Conservation (phyloP, 2,329 filamentous ascomycete species). For the Biscogniauxia mediterranea region DNA sequence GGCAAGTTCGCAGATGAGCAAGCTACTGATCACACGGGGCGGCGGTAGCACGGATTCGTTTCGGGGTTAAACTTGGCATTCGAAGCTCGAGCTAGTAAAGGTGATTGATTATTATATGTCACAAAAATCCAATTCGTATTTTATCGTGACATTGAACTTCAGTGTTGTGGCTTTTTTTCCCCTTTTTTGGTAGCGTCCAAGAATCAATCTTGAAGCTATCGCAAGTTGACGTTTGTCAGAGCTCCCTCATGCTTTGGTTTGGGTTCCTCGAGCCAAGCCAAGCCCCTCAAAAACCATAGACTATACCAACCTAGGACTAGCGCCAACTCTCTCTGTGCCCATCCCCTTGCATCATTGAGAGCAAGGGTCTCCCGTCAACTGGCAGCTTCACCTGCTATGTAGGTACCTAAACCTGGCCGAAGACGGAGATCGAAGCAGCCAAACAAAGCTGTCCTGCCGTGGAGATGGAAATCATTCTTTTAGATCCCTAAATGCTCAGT, state of each 20-base stretch:
- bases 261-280: not conserved
- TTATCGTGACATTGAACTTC: not conserved
- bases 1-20: not conserved
- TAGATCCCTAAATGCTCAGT: not conserved
- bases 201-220: not conserved
- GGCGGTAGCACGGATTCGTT: not conserved
- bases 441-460: too few relatives aligned
- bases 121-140: not conserved
- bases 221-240: slow-evolving; percentile 1
- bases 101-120: not conserved
- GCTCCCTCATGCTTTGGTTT: not conserved
- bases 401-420: slow-evolving; percentile 9
- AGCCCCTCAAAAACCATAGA: not conserved
- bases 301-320: not conserved
- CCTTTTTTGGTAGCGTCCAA: not conserved
- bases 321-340: not conserved
- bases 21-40: not conserved
- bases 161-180: too few relatives aligned
- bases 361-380: not conserved
- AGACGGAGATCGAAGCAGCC: slow-evolving; percentile 7
- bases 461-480: not conserved
- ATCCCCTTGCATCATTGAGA: not conserved
- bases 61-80: not conserved
- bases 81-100: not conserved
- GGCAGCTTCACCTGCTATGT: not conserved